Evolutionary conservation across 2,329 filamentous ascomycete species (phyloP).

Genomic region (Cadophora malorum): DNA sequence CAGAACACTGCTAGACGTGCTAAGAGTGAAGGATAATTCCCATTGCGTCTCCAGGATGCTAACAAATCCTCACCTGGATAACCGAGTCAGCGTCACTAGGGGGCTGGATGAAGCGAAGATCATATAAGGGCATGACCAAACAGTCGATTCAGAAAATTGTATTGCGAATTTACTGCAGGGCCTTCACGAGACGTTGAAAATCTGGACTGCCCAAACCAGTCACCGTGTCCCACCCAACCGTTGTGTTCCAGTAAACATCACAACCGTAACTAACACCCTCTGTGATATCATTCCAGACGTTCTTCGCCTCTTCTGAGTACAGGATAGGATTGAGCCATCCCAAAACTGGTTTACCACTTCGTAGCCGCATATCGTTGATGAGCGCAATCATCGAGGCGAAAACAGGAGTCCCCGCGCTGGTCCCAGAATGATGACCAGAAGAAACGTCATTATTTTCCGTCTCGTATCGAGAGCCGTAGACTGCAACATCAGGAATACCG

Average conservation of each 20-base stretch:
- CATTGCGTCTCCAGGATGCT: not conserved
- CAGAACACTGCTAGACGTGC: too few relatives aligned
- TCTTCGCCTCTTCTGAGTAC: slow-evolving; percentile 48
- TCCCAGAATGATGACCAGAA: slow-evolving; percentile 33
- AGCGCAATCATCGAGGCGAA: slow-evolving; percentile 59
- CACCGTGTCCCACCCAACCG: slow-evolving; percentile 51
- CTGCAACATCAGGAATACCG: slow-evolving; percentile 56
- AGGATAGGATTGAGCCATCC: slow-evolving; percentile 53
- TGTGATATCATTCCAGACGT: slow-evolving; percentile 49
- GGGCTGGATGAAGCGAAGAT: not conserved
- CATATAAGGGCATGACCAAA: too few relatives aligned
- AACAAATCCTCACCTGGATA: not conserved
- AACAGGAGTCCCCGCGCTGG: slow-evolving; percentile 55
- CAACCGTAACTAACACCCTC: slow-evolving; percentile 37
- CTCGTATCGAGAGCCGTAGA: slow-evolving; percentile 24
- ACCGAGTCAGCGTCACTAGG: not conserved
- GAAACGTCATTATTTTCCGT: slow-evolving; percentile 20
- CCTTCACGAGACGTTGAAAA: slow-evolving; percentile 17
- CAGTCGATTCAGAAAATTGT: too few relatives aligned
- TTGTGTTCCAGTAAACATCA: slow-evolving; percentile 48
- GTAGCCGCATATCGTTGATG: slow-evolving; percentile 29
- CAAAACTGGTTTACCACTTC: slow-evolving; percentile 23
- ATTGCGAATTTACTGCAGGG: not conserved
- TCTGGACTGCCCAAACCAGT: slow-evolving; percentile 49
- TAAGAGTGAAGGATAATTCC: too few relatives aligned